Evolutionary conservation across 495 filamentous ascomycete species (phyloP).

Genomic region (Xylona heveae): DNA sequence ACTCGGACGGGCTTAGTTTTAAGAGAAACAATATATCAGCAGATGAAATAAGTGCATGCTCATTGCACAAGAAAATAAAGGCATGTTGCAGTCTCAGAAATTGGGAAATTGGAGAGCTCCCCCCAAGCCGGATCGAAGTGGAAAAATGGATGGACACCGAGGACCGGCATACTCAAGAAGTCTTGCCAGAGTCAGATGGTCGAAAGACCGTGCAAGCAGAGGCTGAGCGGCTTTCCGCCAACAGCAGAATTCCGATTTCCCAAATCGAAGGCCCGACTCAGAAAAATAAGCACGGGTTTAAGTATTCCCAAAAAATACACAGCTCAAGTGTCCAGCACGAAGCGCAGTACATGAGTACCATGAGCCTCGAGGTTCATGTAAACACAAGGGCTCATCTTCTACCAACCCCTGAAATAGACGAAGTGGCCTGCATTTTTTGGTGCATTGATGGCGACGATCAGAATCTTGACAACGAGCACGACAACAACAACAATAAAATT

Average conservation of each 20-base stretch:
- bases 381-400: slow-evolving; percentile 64
- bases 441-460: slow-evolving; percentile 57
- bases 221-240: neutral
- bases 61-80: slow-evolving; percentile 22
- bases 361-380: slow-evolving; percentile 91
- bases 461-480: slow-evolving; percentile 23
- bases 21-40: slow-evolving; percentile 22
- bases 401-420: slow-evolving; percentile 78
- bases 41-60: too few relatives aligned
- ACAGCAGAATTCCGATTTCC: slow-evolving; percentile 28
- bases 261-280: slow-evolving; percentile 87
- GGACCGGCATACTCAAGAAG: slow-evolving; percentile 1
- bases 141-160: slow-evolving; percentile 34
- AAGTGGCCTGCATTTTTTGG: slow-evolving; percentile 84
- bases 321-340: slow-evolving; percentile 65
- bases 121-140: slow-evolving; percentile 55
- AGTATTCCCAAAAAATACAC: slow-evolving; percentile 60
- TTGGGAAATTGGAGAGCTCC: slow-evolving; percentile 43
- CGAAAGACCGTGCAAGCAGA: slow-evolving; percentile 8
- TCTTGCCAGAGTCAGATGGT: too few relatives aligned
- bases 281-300: slow-evolving; percentile 62
- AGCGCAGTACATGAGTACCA: slow-evolving; percentile 84
- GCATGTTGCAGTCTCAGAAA: slow-evolving; percentile 32
- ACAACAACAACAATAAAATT: slow-evolving; percentile 30
- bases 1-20: slow-evolving; percentile 34